These are phyloP conservation scores for Vigna trinervia DNA, from an alignment of 306 rosid genomes.

Conservation along the genomic window DNA sequence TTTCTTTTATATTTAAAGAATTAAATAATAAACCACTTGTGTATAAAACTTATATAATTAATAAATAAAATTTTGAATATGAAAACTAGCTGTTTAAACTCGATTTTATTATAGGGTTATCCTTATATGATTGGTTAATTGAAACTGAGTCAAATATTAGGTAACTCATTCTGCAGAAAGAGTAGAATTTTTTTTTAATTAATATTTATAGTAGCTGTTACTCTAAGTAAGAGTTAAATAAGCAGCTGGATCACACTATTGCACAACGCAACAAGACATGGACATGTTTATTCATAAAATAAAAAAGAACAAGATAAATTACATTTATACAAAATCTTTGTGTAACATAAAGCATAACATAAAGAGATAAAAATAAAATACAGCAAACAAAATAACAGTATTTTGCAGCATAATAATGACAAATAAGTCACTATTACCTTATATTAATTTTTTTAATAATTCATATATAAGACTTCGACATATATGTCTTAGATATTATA, in stretches of 20 bases:
- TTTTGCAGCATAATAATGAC: too few relatives aligned
- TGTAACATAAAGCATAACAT: not conserved
- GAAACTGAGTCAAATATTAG: constrained; percentile 56
- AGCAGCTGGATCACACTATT: constrained; percentile 58
- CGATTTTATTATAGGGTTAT: not conserved
- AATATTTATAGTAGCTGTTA: constrained; percentile 50
- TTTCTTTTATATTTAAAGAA: too few relatives aligned
- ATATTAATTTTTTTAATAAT: too few relatives aligned
- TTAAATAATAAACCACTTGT: not conserved
- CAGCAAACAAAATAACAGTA: not conserved
- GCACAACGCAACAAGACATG: constrained; percentile 36
- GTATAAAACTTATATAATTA: too few relatives aligned
- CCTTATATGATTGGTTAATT: constrained; percentile 23
- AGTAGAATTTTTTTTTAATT: too few relatives aligned
- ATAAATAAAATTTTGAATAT: not conserved
- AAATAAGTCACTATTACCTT: too few relatives aligned
- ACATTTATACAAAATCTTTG: not conserved
- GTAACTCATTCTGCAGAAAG: constrained; percentile 36
- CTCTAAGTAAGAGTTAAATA: constrained; percentile 54
- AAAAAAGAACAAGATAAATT: not conserved
- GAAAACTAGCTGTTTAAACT: constrained; percentile 41
- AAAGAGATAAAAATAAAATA: not conserved
- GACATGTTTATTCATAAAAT: not conserved
- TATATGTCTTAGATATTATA: too few relatives aligned
- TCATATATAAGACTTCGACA: too few relatives aligned